Evolutionary conservation across 495 filamentous ascomycete species (phyloP), one percentile per base, ranked within the genome.

Genomic region (Neurospora sp.): DNA sequence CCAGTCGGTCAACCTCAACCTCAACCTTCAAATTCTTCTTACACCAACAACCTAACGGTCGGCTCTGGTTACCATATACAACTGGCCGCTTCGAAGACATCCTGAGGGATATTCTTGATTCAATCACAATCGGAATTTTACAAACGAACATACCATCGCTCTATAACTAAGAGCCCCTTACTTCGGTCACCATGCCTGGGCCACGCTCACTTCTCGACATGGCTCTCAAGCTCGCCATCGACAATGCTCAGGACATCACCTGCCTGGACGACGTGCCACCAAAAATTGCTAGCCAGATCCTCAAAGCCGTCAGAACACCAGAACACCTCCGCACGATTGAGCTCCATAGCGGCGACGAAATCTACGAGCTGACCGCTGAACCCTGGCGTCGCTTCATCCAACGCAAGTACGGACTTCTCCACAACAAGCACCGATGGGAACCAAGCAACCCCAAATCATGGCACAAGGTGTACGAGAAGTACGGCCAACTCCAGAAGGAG

Each of bases 401-500:
- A 4, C 76, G 75, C 42, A 70, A 83, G 31, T 86, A 82, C 69
- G 73, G 74, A 27, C 39, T 41, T 14, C 78, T 80, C 16, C 31
- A 54, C 3, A 70, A 41, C 20, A 74, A 76, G 44, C 31, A 82
- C 41, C 70, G 77, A 39, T 82, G 75, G 54, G 73, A 75, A 12
- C 80, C 83, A 3, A 77, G 74, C 27, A 73, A 84, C 38, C 80
- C 79, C 1, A 76, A 73, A 59, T 75, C 73, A 44, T 85, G 83
- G 83, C 73, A 77, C 72, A 79, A 81, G 39, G 74, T 85, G 46
- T 85, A 82, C 41, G 70, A 75, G 35, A 78, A 79, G 70, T 85
- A 85, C 76, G 72, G 83, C 59, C 73, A 77, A 54, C 70, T 85
- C 76, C 79, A 83, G 70, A 75, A 84, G 79, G 81, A 88, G 78